Conservation (phyloP, 768 basidiomycete species). For the Punctularia strigosozonata region DNA sequence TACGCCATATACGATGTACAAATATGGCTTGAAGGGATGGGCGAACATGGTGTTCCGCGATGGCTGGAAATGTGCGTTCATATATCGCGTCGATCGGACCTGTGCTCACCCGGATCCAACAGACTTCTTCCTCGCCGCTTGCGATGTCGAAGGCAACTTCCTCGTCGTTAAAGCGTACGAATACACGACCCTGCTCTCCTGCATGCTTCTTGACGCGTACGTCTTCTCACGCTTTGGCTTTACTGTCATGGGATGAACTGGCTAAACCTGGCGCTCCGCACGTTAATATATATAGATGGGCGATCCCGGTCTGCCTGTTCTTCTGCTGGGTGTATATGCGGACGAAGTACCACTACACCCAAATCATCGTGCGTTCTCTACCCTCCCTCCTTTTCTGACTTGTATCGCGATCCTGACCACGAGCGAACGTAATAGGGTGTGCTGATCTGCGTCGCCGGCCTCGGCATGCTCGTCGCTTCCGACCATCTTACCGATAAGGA, state of each 20-base stretch:
- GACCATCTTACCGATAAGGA: slow-evolving; percentile 72
- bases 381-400: not conserved
- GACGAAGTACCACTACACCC: slow-evolving; percentile 73
- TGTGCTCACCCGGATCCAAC: slow-evolving; percentile 1
- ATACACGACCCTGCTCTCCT: slow-evolving; percentile 79
- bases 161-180: slow-evolving; percentile 75
- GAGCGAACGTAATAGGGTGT: slow-evolving; percentile 2
- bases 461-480: slow-evolving; percentile 70
- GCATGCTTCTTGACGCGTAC: slow-evolving; percentile 86
- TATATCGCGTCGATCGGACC: not conserved
- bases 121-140: slow-evolving; percentile 72
- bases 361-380: slow-evolving; percentile 48
- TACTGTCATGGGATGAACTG: too few relatives aligned
- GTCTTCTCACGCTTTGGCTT: slow-evolving; percentile 15
- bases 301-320: slow-evolving; percentile 77
- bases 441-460: slow-evolving; percentile 9
- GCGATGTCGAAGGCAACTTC: slow-evolving; percentile 85
- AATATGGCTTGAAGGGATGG: slow-evolving; percentile 87
- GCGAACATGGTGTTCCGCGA: slow-evolving; percentile 56
- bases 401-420: slow-evolving; percentile 25
- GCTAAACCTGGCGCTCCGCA: not conserved
- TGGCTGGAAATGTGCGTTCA: slow-evolving; percentile 74
- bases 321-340: slow-evolving; percentile 80
- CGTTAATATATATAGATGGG: slow-evolving; percentile 42
- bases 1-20: slow-evolving; percentile 84